Evolutionary conservation across 192 early-diverging fungal species (phyloP).

Genomic region (Linnemannia exigua): DNA sequence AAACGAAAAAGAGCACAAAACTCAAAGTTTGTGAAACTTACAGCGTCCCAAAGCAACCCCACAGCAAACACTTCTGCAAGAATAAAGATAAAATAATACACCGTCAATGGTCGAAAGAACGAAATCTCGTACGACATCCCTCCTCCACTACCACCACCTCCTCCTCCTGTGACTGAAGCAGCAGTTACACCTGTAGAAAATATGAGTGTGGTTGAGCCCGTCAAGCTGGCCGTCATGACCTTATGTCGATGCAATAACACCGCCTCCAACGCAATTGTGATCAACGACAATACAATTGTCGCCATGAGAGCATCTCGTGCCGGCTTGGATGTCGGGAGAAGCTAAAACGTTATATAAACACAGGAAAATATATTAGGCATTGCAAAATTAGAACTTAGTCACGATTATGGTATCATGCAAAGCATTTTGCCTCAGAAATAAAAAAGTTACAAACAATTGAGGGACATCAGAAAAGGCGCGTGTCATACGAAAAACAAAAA

Average conservation of each 20-base stretch:
- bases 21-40: no score
- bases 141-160: no score
- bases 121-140: slow-evolving; percentile 35
- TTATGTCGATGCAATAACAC: slow-evolving; percentile 27
- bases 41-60: slow-evolving; percentile 48
- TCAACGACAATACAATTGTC: slow-evolving; percentile 19
- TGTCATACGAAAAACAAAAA: neutral
- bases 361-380: no score
- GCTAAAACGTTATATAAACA: neutral
- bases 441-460: no score
- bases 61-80: slow-evolving; percentile 44
- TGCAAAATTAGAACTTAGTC: no score
- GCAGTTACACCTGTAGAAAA: no score
- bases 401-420: no score
- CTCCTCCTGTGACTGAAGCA: neutral
- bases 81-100: slow-evolving; percentile 47
- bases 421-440: no score
- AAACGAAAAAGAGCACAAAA: no score
- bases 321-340: slow-evolving; percentile 38
- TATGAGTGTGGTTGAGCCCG: neutral
- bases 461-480: neutral
- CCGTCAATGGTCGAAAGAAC: slow-evolving; percentile 31
- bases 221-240: slow-evolving; percentile 12
- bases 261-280: slow-evolving; percentile 33
- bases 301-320: slow-evolving; percentile 28